Evolutionary conservation across 2,329 filamentous ascomycete species (phyloP), one percentile per base, ranked within the genome.

Genomic region (Aspergillus texensis): DNA sequence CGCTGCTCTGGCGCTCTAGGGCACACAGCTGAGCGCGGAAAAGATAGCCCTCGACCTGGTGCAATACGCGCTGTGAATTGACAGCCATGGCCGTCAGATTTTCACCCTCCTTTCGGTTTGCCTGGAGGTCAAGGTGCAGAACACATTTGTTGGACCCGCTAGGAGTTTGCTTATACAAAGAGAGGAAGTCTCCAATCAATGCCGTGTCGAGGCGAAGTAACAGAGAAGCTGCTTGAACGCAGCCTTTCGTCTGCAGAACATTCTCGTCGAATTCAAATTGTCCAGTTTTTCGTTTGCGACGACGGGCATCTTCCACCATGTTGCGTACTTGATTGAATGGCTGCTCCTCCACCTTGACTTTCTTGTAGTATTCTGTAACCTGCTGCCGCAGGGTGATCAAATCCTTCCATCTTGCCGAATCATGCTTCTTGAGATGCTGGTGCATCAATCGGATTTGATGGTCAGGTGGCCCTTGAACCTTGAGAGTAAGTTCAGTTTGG

Each of bases 21-120:
- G 79, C 80, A 39, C 78, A 82, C 46, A 85, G 80, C 6, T 82
- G 79, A 0, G 83, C 83, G 26, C 77, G 80, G 67, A 83, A 84
- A 26, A 88, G 74, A 52, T 83, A 77, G 0, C 79, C 83, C 68
- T 88, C 84, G 0, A 81, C 78, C 63, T 83, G 73, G 6, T 52
- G 48, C 28, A 32, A 19, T 4, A 52, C 48, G 19, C 48, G 48
- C 8, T 32, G 16, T 52, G 48, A 32, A 1, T 46, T 62, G 3
- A 60, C 60, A 0, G 85, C 82, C 0, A 71, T 67, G 0, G 75
- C 46, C 19, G 81, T 77, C 12, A 87, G 70, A 0, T 50, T 56
- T 1, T 74, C 61, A 63, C 82, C 85, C 4, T 80, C 77, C 1
- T 69, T 57, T 8, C 80, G 74, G 50, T 80, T 78, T 6, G 50